Base-by-base conservation (phyloP, 495 filamentous ascomycete species). In the Neurospora tetraspora region DNA sequence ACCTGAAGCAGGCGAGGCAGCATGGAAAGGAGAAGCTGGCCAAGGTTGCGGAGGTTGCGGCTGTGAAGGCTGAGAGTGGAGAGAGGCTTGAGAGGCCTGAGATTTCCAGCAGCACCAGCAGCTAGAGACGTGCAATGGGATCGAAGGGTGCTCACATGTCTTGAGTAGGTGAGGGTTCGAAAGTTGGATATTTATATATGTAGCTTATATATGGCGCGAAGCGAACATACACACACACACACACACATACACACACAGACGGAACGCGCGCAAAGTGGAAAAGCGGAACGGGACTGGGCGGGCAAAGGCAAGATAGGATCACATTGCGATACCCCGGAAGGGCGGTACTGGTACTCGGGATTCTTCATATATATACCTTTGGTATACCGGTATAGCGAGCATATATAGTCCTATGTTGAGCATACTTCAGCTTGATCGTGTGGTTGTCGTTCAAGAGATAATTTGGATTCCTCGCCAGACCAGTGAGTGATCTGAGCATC, bases 1-100 rank as follows among this genome's bases (percentile, higher is more conserved):
- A 80, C 38, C 76, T 88, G 31, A 83, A 83, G 71, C 74, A 78
- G 45, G 75, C 74, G 36, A 78, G 80, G 70, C 71, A 74, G 2
- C 74, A 77, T 12, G 83, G 82, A 38, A 77, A 75, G 70, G 73
- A 73, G 74, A 82, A 81, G 71, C 69, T 80, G 72, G 72, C 72
- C 40, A 73, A 12, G 11, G 20, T 27, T 36, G 69, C 42, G 0
- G 74, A 71, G 70, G 43, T 71, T 8, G 11, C 69, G 34, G 72
- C 42, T 23, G 16, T 69, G 27, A 45, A 43, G 47, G 23, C 71
- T 8, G 34, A 36, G 3, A 14, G 16, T 39, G 14, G 18, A 34
- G 39, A 8, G 7, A 34, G 70, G 43, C 34, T 45, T 39, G 37
- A 31, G 20, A 71, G 70, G 43, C n/a, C 70, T 39, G 37, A 31